Evolutionary conservation across 495 filamentous ascomycete genomes (phyloP).

Genomic region (Penicillium simplicissimum): DNA sequence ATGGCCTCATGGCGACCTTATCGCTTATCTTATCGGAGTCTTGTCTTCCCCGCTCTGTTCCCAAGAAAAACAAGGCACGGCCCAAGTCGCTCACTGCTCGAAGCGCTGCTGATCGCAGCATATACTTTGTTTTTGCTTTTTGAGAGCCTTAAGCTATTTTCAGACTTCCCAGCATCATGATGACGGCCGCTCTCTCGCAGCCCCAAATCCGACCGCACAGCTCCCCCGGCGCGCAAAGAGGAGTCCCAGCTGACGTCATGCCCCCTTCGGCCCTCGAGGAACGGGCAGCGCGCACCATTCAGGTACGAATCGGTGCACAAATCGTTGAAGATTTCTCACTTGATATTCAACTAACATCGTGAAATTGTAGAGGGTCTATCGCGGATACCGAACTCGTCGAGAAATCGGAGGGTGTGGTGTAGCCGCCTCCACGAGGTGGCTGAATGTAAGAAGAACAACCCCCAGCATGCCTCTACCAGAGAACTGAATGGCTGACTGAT

Average conservation of each 20-base stretch:
- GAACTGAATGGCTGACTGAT: not conserved
- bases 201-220: not conserved
- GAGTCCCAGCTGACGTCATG: constrained; percentile 30
- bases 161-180: not conserved
- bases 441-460: constrained; percentile 43
- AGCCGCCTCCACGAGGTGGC: constrained; percentile 68
- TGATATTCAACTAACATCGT: not conserved
- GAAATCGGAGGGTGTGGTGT: constrained; percentile 64
- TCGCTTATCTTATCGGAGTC: not conserved
- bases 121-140: not conserved
- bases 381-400: constrained; percentile 68
- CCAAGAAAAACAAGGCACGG: not conserved
- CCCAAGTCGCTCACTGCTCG: not conserved
- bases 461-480: not conserved
- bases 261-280: constrained; percentile 12
- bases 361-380: constrained; percentile 59
- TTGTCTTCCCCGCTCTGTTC: not conserved
- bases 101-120: not conserved
- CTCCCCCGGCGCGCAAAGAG: not conserved
- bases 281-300: constrained; percentile 55
- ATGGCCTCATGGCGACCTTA: not conserved
- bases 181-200: not conserved
- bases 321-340: not conserved
- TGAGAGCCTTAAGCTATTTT: not conserved
- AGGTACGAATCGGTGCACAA: constrained; percentile 27